Evolutionary conservation across 2,329 filamentous ascomycete species (phyloP).

Genomic region (Acrocalymma vagum): DNA sequence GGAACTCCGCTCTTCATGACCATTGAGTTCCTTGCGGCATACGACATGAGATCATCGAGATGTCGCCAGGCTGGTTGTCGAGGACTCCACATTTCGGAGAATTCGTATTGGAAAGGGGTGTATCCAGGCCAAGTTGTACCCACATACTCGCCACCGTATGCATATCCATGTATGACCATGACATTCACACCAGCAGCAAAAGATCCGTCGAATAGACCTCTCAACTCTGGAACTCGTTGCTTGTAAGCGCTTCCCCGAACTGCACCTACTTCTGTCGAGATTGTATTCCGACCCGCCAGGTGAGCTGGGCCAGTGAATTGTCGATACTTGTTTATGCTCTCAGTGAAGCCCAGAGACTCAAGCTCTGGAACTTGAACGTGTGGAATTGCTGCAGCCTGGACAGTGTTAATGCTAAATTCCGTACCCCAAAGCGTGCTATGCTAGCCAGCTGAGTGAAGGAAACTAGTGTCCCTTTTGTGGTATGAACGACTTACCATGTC

Average conservation of each 20-base stretch:
- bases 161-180: constrained; percentile 55
- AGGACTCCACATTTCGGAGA: constrained; percentile 50
- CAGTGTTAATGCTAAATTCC: no score
- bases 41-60: constrained; percentile 49
- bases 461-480: no score
- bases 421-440: constrained; percentile 23
- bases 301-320: constrained; percentile 45
- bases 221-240: constrained; percentile 39
- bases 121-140: constrained; percentile 61
- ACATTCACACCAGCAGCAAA: constrained; percentile 54
- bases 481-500: constrained; percentile 31
- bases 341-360: constrained; percentile 43
- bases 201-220: constrained; percentile 49
- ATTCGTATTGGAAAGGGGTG: constrained; percentile 54
- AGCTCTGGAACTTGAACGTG: constrained; percentile 42
- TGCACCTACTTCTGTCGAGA: constrained; percentile 47
- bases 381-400: no score
- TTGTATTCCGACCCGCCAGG: constrained; percentile 35
- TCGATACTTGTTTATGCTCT: constrained; percentile 42
- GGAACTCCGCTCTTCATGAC: constrained; percentile 51
- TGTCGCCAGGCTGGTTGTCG: constrained; percentile 55
- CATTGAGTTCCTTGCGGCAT: constrained; percentile 48
- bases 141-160: constrained; percentile 52
- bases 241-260: constrained; percentile 30
- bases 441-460: not conserved